A percentile compares a stretch with the other conserved stretches of the same genome.
Evolutionary conservation across 139 green algal genomes (phyloP).

Genomic region (Limnomonas spitsbergensis): DNA sequence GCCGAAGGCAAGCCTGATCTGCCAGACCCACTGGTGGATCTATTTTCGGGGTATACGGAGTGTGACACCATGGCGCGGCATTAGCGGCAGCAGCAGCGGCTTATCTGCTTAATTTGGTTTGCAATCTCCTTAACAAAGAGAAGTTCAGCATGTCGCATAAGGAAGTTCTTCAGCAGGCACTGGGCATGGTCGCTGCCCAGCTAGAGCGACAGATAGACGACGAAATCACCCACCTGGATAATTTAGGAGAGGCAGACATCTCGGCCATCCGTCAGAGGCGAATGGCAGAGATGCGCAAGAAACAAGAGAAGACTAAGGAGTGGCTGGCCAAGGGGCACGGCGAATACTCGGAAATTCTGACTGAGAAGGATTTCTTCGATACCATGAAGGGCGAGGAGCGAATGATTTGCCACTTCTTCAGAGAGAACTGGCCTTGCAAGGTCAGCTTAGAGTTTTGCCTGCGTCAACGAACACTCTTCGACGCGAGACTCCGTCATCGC

Average conservation of each 20-base stretch:
- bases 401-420: constrained; percentile 89
- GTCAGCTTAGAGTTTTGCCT: constrained; percentile 46
- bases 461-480: not conserved
- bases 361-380: constrained; percentile 94
- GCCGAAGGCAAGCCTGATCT: too few relatives aligned
- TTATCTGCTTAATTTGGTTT: too few relatives aligned
- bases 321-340: constrained; percentile 88
- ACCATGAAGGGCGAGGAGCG: constrained; percentile 90
- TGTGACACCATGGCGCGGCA: too few relatives aligned
- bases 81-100: too few relatives aligned
- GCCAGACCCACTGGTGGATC: too few relatives aligned
- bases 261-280: constrained; percentile 67
- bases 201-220: constrained; percentile 86
- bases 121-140: too few relatives aligned
- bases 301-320: constrained; percentile 70
- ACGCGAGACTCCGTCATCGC: too few relatives aligned
- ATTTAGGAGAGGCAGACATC: constrained; percentile 87
- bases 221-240: constrained; percentile 82
- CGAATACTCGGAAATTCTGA: constrained; percentile 73
- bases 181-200: constrained; percentile 62
- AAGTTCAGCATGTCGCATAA: constrained; percentile 13
- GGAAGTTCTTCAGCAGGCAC: constrained; percentile 48
- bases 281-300: constrained; percentile 57
- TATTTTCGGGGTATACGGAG: too few relatives aligned
- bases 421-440: constrained; percentile 86